Base-by-base conservation (phyloP, 2,329 filamentous ascomycete species). In the Claviceps sp. region DNA sequence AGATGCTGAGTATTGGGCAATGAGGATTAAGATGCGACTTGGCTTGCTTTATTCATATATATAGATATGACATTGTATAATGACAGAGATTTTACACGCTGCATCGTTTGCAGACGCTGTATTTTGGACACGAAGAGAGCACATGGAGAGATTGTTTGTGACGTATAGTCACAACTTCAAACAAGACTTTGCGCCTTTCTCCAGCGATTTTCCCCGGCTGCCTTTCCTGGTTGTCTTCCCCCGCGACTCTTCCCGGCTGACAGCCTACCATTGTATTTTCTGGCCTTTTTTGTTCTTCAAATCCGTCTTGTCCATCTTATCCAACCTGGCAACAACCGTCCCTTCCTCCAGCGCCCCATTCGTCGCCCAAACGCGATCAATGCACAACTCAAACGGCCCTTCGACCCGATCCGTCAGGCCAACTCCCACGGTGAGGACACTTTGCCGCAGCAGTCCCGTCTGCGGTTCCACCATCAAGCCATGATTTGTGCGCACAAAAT, bases 401-500 rank as follows among this genome's bases (percentile, higher is more conserved):
- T 88, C 85, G 39, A 94, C 78, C 16, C 93, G 79, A 67, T 98
- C 93, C 50, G 89, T 96, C 62, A 96, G 68, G 5, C 89, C 88
- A 52, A 97, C 82, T 1, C 93, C 93, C 20, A 98, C 74, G 29
- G 83, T 94, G 62, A 82, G 79, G 34, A 98, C 83, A 66, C 88
- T 90, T 61, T 94, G 86, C 55, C 85, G 80, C 64, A 96, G 70
- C 68, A 98, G 83, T 66, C 94, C 89, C 13, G 84, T 83, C 73
- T 97, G 91, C 36, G 93, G 93, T 71, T 97, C 90, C 5, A 96
- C 83, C 1, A 95, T 88, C 60, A 87, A 82, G 6, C 93, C 93
- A 62, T 94, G 81, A 64, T 96, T 97, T 14, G 93, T 98, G 56
- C 93, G 78, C 53, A 98, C 91, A 68, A 98, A 97, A 57, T 95